Conservation (phyloP, 78 protist genomes). For the Planoprotostelium fungivorum region DNA sequence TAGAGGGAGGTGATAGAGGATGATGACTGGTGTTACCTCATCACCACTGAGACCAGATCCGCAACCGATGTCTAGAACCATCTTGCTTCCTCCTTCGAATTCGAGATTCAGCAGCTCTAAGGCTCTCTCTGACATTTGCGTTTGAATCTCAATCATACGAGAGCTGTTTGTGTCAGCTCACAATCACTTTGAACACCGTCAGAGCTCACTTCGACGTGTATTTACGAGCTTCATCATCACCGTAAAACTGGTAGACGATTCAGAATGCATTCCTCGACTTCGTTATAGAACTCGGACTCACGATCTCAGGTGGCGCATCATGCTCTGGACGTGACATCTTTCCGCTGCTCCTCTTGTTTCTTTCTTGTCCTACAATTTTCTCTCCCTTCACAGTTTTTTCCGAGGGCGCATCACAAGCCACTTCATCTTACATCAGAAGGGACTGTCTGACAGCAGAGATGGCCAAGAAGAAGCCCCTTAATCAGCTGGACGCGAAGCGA, state of each 20-base stretch:
- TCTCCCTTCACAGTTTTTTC: not conserved
- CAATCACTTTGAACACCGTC: not conserved
- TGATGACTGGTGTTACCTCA: constrained; percentile 2
- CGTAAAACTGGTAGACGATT: constrained; percentile 34
- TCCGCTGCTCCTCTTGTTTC: no score
- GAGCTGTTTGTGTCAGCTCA: constrained; percentile 34
- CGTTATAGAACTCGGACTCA: constrained; percentile 15
- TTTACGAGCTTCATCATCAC: constrained; percentile 48
- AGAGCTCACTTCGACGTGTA: constrained; percentile 43
- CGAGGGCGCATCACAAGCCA: not conserved
- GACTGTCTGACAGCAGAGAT: not conserved
- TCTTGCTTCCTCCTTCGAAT: constrained; percentile 20
- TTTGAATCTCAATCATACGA: constrained; percentile 88
- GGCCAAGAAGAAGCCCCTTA: not conserved
- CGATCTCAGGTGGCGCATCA: constrained; percentile 69
- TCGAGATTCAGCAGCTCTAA: constrained; percentile 82
- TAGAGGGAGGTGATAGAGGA: constrained; percentile 6
- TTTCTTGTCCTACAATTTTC: no score
- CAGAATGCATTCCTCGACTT: not conserved
- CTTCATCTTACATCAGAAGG: no score
- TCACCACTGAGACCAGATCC: constrained; percentile 88
- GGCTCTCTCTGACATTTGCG: constrained; percentile 87
- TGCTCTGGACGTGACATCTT: constrained; percentile 61
- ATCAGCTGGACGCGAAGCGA: not conserved
- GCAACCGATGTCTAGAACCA: constrained; percentile 93